phyloP scores from a whole-genome alignment of 1,139 yeast species.

The Suhomyces guaymorum region DNA sequence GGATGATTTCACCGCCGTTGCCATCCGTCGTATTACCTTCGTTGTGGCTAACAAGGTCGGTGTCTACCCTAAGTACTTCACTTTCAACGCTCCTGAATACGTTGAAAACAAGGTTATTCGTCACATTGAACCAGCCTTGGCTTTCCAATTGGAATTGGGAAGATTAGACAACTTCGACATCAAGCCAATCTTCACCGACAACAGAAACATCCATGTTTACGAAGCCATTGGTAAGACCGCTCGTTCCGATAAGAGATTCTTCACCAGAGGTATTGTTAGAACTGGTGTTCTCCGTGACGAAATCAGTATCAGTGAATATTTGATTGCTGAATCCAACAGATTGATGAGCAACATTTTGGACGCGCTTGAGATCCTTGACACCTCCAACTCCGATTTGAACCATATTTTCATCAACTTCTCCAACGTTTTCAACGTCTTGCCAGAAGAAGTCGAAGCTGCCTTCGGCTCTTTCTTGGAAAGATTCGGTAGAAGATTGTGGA shows the following conservation, averaged over 20 bases:
- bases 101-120: conserved; percentile 86
- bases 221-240: conserved; percentile 95
- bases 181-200: conserved; percentile 93
- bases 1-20: conserved; percentile 67
- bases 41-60: conserved; percentile 84
- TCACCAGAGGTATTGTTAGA: conserved; percentile 95
- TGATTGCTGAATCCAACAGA: conserved; percentile 94
- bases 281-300: conserved; percentile 94
- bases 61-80: conserved; percentile 89
- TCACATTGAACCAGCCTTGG: conserved; percentile 97
- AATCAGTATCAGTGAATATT: conserved; percentile 87
- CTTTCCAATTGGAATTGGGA: conserved; percentile 93
- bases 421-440: conserved; percentile 89
- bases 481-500: conserved; percentile 95
- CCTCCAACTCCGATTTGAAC: conserved; percentile 92
- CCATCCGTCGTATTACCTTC: conserved; percentile 90
- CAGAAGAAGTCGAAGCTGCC: conserved; percentile 96
- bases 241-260: conserved; percentile 90
- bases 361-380: conserved; percentile 90
- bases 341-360: conserved; percentile 94
- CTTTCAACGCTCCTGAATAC: conserved; percentile 88
- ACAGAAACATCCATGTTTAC: conserved; percentile 95
- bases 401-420: conserved; percentile 96
- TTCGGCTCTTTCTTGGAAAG: conserved; percentile 97
- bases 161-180: conserved; percentile 93